Evolutionary conservation across 2,329 filamentous ascomycete genomes (phyloP).

Genomic region (Sclerotinia borealis): DNA sequence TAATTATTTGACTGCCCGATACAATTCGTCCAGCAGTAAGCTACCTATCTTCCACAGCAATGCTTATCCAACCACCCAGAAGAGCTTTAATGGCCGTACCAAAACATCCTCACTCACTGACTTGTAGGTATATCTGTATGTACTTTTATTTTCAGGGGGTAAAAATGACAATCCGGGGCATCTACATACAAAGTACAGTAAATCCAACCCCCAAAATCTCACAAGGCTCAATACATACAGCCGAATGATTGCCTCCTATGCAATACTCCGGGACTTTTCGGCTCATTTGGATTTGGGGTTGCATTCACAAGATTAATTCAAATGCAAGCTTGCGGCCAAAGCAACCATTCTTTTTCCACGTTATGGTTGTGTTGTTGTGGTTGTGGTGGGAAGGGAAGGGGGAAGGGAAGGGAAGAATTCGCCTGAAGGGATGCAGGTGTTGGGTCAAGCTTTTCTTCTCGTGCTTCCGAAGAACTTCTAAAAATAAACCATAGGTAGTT

Average conservation of each 20-base stretch:
- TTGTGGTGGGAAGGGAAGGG: no score
- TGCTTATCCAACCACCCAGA: not conserved
- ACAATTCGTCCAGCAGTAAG: not conserved
- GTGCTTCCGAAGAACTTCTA: not conserved
- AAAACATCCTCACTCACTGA: not conserved
- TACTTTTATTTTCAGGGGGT: not conserved
- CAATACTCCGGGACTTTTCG: not conserved
- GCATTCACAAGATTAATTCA: not conserved
- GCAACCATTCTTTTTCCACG: not conserved
- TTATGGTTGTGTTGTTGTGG: no score
- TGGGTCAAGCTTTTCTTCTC: constrained; percentile 1
- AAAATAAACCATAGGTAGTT: constrained; percentile 1
- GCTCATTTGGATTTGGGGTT: not conserved
- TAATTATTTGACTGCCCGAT: not conserved
- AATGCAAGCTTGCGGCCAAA: not conserved
- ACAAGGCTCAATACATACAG: not conserved
- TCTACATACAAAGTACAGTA: no score
- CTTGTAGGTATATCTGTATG: not conserved
- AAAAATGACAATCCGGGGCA: not conserved
- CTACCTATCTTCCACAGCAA: not conserved
- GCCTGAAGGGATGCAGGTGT: constrained; percentile 1
- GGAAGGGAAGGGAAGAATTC: not conserved
- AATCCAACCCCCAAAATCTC: not conserved
- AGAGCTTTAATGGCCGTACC: not conserved
- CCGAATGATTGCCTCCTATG: constrained; percentile 1